These are phyloP conservation scores for Tricholoma furcatifolium DNA, from an alignment of 768 basidiomycete genomes.

Conservation along the genomic window DNA sequence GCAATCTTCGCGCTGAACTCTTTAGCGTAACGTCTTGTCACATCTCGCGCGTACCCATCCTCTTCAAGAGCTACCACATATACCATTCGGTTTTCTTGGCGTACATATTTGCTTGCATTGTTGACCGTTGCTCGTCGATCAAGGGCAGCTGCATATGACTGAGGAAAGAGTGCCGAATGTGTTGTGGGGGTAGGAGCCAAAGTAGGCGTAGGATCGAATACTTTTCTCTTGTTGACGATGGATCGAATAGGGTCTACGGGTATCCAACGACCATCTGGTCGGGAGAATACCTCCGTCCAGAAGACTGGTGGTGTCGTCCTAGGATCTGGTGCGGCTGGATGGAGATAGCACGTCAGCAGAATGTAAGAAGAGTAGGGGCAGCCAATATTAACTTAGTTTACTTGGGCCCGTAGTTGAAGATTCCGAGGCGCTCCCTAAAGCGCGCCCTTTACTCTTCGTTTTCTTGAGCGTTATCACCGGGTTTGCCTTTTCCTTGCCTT, in stretches of 20 bases:
- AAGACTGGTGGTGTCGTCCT: conserved; percentile 77
- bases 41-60: conserved; percentile 88
- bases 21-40: conserved; percentile 85
- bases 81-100: conserved; percentile 76
- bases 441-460: conserved; percentile 48
- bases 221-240: conserved; percentile 75
- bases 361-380: neutral
- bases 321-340: conserved; percentile 48
- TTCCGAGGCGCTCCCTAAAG: conserved; percentile 29
- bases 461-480: conserved; percentile 61
- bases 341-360: neutral
- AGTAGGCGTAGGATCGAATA: conserved; percentile 67
- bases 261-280: conserved; percentile 88
- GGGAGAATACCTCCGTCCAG: conserved; percentile 97
- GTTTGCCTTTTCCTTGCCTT: conserved; percentile 56
- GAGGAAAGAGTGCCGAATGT: conserved; percentile 18
- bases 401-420: conserved; percentile 19
- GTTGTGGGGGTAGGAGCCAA: conserved; percentile 13
- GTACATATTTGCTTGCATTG: conserved; percentile 21
- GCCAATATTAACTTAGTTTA: conserved; percentile 21
- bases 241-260: conserved; percentile 87
- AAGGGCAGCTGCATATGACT: conserved; percentile 19
- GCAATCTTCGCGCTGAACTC: conserved; percentile 77
- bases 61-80: conserved; percentile 96
- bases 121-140: conserved; percentile 18